Base-by-base conservation (phyloP, 176 grass and related monocot species). In the Aegilops umbellulata region DNA sequence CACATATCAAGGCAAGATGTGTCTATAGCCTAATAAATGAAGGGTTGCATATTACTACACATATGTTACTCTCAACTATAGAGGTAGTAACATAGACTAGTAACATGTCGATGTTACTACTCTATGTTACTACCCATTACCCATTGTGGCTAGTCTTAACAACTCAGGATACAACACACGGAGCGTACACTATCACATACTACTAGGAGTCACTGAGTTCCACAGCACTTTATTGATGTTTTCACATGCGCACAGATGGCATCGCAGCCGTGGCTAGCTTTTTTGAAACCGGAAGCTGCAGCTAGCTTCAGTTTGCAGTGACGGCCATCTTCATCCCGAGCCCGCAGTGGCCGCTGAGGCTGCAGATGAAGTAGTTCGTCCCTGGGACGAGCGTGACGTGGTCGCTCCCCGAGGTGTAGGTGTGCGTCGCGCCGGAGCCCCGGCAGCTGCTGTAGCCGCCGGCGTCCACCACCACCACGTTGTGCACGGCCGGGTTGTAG, bases 331-430 rank as follows among this genome's bases (percentile, higher is more conserved):
- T 98, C 97, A 94, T 92, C 42, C 88, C 90, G 8, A 78, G 26
- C 15, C 80, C 55, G 29, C 97, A 98, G 64, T 98, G 92, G 44
- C 92, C 76, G 70, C 74, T 81, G 68, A 89, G 16, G 91, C 22
- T 82, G 92, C 92, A 95, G 91, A 98, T 89, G 92, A 94, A 98
- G 85, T 95, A 95, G 88, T 44, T 94, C 11, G 36, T 86, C 35
- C 94, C 93, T 12, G 66, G 10, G 42, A 55, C 47, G 10, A 98
- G 90, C 38, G 77, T 89, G 61, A 98, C 32, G 41, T 34, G 88
- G 61, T 98, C 91, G 42, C 64, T 94, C 11, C 96, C 96, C 0
- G 96, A 92, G 65, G 7, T 62, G 74, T 88, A 89, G 58, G 76
- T 36, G 19, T 20, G 2, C 19, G 55, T 7, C n/a, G 65, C 32